Evolutionary conservation across 2,329 filamentous ascomycete species (phyloP).

Genomic region (Hypoxylon sp.): DNA sequence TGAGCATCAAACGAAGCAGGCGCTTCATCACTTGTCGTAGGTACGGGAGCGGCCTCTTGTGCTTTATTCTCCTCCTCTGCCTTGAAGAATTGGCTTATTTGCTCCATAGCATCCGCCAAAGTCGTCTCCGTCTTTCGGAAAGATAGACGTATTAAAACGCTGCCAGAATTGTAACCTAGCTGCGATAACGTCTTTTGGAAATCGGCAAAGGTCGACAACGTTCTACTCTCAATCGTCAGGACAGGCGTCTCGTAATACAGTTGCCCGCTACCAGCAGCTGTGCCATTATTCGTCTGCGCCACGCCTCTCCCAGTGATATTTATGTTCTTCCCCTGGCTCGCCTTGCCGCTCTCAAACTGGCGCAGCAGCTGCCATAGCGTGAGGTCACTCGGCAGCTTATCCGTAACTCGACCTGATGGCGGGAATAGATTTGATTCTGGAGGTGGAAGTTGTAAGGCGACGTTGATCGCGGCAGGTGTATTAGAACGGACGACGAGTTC

Average conservation of each 20-base stretch:
- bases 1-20: slow-evolving; percentile 32
- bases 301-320: slow-evolving; percentile 89
- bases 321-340: slow-evolving; percentile 71
- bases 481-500: slow-evolving; percentile 91
- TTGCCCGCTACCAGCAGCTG: slow-evolving; percentile 75
- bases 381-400: slow-evolving; percentile 90
- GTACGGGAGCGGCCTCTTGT: slow-evolving; percentile 31
- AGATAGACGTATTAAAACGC: slow-evolving; percentile 80
- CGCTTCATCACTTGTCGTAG: slow-evolving; percentile 28
- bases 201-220: slow-evolving; percentile 81
- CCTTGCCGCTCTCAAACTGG: slow-evolving; percentile 85
- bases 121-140: slow-evolving; percentile 84
- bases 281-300: slow-evolving; percentile 71
- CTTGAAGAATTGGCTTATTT: slow-evolving; percentile 83
- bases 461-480: slow-evolving; percentile 86
- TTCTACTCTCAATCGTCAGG: slow-evolving; percentile 85
- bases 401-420: slow-evolving; percentile 77
- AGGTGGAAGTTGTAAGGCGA: slow-evolving; percentile 87
- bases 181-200: slow-evolving; percentile 91
- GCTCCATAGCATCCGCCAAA: slow-evolving; percentile 85
- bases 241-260: slow-evolving; percentile 91
- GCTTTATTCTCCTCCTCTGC: slow-evolving; percentile 58
- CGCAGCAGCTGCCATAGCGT: slow-evolving; percentile 91
- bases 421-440: slow-evolving; percentile 74
- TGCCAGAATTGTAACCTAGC: slow-evolving; percentile 88